A percentile compares a stretch with the other conserved stretches of the same genome.
phyloP scores from a whole-genome alignment of 768 basidiomycete species.

The Russula brevipes region DNA sequence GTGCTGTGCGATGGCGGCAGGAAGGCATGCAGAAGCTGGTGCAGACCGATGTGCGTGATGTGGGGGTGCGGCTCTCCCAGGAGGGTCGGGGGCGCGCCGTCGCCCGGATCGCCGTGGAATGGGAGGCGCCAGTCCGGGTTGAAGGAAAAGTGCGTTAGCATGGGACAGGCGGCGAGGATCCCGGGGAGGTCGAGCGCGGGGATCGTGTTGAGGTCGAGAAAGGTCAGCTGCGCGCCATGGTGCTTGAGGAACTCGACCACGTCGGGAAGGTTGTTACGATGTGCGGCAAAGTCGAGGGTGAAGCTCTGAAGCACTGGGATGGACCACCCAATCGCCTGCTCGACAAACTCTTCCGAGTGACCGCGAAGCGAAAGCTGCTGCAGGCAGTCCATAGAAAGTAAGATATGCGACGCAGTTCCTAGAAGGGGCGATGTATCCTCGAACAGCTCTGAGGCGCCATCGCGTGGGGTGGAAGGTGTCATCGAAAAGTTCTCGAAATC shows the following conservation, averaged over 20 bases:
- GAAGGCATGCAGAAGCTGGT: conserved; percentile 65
- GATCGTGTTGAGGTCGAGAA: conserved; percentile 61
- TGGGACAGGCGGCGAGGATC: conserved; percentile 60
- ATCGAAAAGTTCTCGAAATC: conserved; percentile 36
- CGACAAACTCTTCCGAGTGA: conserved; percentile 57
- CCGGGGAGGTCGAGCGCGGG: conserved; percentile 51
- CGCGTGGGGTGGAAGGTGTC: not conserved
- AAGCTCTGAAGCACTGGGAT: conserved; percentile 56
- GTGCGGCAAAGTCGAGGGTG: conserved; percentile 48
- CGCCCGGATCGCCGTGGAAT: conserved; percentile 25
- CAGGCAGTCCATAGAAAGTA: conserved; percentile 48
- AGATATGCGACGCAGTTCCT: conserved; percentile 56
- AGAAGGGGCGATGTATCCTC: conserved; percentile 45
- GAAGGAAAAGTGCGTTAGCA: conserved; percentile 59
- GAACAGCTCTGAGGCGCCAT: not conserved
- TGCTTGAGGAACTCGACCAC: conserved; percentile 50
- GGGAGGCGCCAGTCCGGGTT: conserved; percentile 68
- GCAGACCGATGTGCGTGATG: conserved; percentile 59
- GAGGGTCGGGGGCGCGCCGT: conserved; percentile 16
- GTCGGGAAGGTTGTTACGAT: conserved; percentile 51
- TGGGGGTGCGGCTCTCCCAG: conserved; percentile 49
- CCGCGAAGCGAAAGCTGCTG: conserved; percentile 62
- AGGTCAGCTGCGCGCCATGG: conserved; percentile 54
- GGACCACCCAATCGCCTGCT: conserved; percentile 63
- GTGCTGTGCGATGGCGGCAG: conserved; percentile 50